Evolutionary conservation across 768 basidiomycete genomes (phyloP).

Genomic region (Podaxis mareebaensis): DNA sequence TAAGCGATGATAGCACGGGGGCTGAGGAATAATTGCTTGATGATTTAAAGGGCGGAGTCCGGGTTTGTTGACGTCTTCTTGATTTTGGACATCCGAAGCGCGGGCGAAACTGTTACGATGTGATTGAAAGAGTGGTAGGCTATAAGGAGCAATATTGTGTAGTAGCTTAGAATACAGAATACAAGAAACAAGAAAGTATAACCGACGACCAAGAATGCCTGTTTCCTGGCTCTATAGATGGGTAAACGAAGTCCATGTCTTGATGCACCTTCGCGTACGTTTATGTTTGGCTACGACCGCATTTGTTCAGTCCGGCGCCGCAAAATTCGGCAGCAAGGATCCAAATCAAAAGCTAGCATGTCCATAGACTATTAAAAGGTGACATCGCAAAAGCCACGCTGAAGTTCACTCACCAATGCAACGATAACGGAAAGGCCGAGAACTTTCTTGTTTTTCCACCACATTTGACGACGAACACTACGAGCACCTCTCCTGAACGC

Average conservation of each 20-base stretch:
- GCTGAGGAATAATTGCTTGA: background rate
- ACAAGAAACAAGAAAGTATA: background rate
- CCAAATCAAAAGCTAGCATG: constrained; percentile 68
- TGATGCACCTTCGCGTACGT: background rate
- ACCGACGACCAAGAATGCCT: background rate
- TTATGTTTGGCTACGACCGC: constrained; percentile 31
- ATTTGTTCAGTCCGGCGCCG: constrained; percentile 76
- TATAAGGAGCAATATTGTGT: background rate
- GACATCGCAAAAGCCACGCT: constrained; percentile 4
- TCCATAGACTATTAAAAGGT: constrained; percentile 5
- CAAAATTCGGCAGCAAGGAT: constrained; percentile 88
- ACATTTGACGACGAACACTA: constrained; percentile 81
- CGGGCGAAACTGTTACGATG: background rate
- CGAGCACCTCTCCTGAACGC: constrained; percentile 90
- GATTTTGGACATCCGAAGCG: background rate
- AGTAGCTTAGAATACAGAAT: background rate
- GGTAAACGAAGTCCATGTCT: background rate
- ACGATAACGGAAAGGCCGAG: constrained; percentile 69
- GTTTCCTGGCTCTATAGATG: background rate
- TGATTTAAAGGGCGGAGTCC: background rate
- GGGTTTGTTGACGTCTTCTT: background rate
- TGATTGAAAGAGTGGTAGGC: background rate
- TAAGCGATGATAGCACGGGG: background rate
- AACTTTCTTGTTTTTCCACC: constrained; percentile 83
- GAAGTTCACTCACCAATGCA: constrained; percentile 52